Conservation (phyloP, 1,284 basidiomycete species). For the Ustilago trichophora region DNA sequence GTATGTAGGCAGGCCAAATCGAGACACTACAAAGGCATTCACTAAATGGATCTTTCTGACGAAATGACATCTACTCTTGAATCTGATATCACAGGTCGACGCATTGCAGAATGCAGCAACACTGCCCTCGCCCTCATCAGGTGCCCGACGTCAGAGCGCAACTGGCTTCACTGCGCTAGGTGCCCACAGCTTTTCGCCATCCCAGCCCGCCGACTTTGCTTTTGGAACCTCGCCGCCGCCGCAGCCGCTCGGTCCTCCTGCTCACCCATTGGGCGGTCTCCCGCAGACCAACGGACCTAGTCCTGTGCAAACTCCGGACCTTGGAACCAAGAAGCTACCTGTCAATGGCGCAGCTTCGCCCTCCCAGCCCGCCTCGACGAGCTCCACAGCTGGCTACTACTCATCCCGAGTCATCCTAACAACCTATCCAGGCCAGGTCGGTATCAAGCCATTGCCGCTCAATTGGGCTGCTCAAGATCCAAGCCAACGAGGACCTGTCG, state of each 20-base stretch:
- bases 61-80: no score
- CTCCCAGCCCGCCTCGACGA: slow-evolving; percentile 16
- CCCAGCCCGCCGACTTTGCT: slow-evolving; percentile 25
- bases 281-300: slow-evolving; percentile 43
- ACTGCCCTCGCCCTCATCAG: slow-evolving; percentile 41
- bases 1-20: slow-evolving; percentile 24
- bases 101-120: slow-evolving; percentile 47
- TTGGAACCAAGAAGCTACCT: slow-evolving; percentile 21
- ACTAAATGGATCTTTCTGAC: no score
- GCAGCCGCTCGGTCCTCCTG: slow-evolving; percentile 52
- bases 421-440: slow-evolving; percentile 58
- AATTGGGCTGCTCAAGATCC: slow-evolving; percentile 82
- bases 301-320: slow-evolving; percentile 55
- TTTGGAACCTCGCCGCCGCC: slow-evolving; percentile 51
- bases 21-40: background rate
- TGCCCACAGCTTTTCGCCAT: slow-evolving; percentile 38
- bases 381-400: slow-evolving; percentile 44
- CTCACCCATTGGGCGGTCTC: slow-evolving; percentile 24
- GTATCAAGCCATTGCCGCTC: slow-evolving; percentile 79
- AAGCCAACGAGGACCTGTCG: slow-evolving; percentile 80
- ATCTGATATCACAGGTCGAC: slow-evolving; percentile 26
- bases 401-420: slow-evolving; percentile 55
- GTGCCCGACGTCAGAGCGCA: slow-evolving; percentile 40
- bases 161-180: slow-evolving; percentile 48
- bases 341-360: slow-evolving; percentile 26